Evolutionary conservation across 768 basidiomycete genomes (phyloP), one percentile per base, ranked within the genome.

Genomic region (Sistotremastrum suecicum): DNA sequence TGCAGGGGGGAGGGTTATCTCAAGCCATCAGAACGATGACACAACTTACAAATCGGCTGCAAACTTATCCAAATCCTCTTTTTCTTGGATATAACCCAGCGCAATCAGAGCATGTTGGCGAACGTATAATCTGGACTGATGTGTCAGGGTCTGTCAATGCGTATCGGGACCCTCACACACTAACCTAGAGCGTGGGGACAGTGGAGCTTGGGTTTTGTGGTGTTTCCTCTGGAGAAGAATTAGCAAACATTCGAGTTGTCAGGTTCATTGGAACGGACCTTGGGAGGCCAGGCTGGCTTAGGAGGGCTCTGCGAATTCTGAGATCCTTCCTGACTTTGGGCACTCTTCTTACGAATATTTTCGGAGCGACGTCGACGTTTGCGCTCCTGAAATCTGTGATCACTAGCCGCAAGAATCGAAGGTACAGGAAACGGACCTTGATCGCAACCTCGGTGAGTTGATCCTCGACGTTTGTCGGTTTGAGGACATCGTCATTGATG

Each of bases 401-500:
- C 0, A n/a, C 34, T 8, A n/a, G 4, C 5, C 8, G 32, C 10
- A 39, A 37, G 5, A 34, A 30, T 32, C n/a, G 42, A 2, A 34
- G 32, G 30, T 36, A 41, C 34, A 20, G 6, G 42, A 39, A 11
- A 51, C 59, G 7, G 48, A 78, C 79, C 60, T 71, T 60, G 31
- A 78, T 58, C 10, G 71, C 70, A 20, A 67, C 69, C 48, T 68
- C 71, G 3, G 76, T 70, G 39, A 76, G 70, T 52, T 77, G 72
- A 44, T 76, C 75, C 54, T 84, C 83, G 30, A 87, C 76, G 6
- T 68, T 69, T 55, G 76, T 88, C 3, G 79, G 73, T 5, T 68
- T 66, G 9, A 89, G 65, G 9, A 88, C 65, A 12, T 80, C 72
- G 44, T 83, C 79, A 50, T 89, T 88, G 28, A 71, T 69, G 54